phyloP scores from a whole-genome alignment of 1,139 yeast genomes.

The Casaregolazyma suthepensis region DNA sequence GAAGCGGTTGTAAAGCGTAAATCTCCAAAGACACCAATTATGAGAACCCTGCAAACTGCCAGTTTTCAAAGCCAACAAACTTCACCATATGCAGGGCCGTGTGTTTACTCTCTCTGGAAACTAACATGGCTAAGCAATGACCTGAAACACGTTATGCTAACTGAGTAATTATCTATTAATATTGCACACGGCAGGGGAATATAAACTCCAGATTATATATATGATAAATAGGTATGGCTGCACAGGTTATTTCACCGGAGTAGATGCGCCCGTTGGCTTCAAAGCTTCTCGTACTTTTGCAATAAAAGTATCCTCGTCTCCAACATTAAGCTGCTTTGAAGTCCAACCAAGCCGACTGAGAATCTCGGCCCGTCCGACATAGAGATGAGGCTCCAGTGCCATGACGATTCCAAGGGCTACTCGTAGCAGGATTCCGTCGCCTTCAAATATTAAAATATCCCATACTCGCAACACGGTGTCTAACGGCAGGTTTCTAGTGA shows the following conservation, averaged over 20 bases:
- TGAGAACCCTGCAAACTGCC: too few relatives aligned
- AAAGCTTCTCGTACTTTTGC: constrained; percentile 36
- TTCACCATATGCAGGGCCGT: not conserved
- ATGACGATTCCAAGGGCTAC: constrained; percentile 45
- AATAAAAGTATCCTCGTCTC: constrained; percentile 47
- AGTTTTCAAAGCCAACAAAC: not conserved
- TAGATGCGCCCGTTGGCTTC: constrained; percentile 8
- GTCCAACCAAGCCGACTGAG: constrained; percentile 32
- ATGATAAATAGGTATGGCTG: not conserved
- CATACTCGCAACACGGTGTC: constrained; percentile 41
- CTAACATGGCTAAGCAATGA: not conserved
- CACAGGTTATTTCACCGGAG: not conserved
- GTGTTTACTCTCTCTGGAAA: not conserved
- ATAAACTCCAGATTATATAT: not conserved
- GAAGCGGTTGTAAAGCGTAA: too few relatives aligned
- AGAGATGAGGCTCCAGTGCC: constrained; percentile 46
- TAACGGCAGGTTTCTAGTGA: constrained; percentile 34
- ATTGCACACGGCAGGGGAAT: not conserved
- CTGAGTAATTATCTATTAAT: not conserved
- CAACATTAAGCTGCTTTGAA: constrained; percentile 37
- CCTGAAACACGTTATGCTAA: not conserved
- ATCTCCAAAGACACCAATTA: too few relatives aligned
- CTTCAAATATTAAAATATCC: constrained; percentile 59
- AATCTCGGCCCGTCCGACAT: constrained; percentile 46
- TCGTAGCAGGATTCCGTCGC: constrained; percentile 46